Evolutionary conservation across 1,284 basidiomycete genomes (phyloP), one percentile per base, ranked within the genome.

Genomic region (Pyrrhoderma lamaoense): DNA sequence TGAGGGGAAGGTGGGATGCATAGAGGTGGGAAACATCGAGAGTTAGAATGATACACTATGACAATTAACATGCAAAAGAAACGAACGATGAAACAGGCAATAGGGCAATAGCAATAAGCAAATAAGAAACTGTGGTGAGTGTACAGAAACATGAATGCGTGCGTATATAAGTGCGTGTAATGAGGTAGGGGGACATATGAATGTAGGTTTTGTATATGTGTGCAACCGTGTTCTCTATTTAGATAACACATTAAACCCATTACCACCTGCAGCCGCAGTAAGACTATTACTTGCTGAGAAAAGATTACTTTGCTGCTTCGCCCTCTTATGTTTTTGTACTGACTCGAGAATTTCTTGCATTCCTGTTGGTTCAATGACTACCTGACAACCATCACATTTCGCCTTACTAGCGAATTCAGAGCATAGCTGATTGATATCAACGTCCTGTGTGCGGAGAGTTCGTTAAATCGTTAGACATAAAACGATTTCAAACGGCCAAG

Each of bases 381-480:
- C 82, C 67, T 85, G 86, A 27, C 78, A 80, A 27, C 88, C 87
- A 57, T 89, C 86, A 61, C 87, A 90, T 47, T 78, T 74, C 44
- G 88, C 87, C 68, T 90, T 89, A 60, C 67, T 75, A 40, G 85
- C 77, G 61, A 90, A 88, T 65, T 89, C 84, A 8, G 76, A 63
- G 61, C 87, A 90, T 16, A 90, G 69, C 46, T 82, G 73, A 57
- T 84, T 85, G 56, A 90, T 80, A 60, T 89, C 87, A 37, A 77
- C 70, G 58, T 87, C 83, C 83, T 88, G 22, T 34, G 53, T 36
- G 50, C 14, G 14, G 49, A 27, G 51, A 43, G 35, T 50, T 46
- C 22, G 39, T 16, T 38, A 27, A 43, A 14, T 5, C 14, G 38
- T 31, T 11, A 31, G 27, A 31, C 27, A 31, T 31, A 11, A 31